These are phyloP conservation scores for Lycium barbarum DNA, from an alignment of 257 asterid genomes.

Conservation along the genomic window DNA sequence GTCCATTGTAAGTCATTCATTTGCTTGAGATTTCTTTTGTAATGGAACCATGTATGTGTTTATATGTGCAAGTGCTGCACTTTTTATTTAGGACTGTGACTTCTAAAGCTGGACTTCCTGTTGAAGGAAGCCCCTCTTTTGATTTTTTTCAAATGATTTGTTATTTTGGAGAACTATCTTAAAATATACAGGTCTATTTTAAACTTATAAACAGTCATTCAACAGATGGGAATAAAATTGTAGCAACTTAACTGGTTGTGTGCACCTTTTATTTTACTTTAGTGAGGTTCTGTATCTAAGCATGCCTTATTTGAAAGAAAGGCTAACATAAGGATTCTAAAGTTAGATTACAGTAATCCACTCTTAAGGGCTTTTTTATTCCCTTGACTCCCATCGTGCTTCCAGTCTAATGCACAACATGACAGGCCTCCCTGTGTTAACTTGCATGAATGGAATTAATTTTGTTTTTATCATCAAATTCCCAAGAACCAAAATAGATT, in stretches of 20 bases:
- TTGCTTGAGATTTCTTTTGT: neutral
- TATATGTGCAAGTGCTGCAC: neutral
- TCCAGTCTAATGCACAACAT: slow-evolving; percentile 15
- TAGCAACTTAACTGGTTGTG: slow-evolving; percentile 18
- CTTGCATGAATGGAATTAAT: slow-evolving; percentile 18
- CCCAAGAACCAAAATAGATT: slow-evolving; percentile 20
- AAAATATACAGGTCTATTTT: neutral
- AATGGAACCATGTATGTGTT: slow-evolving; percentile 12
- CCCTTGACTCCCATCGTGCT: slow-evolving; percentile 24
- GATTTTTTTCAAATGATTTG: slow-evolving; percentile 17
- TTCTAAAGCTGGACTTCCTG: neutral
- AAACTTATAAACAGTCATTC: slow-evolving; percentile 6
- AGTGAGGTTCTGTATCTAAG: slow-evolving; percentile 16
- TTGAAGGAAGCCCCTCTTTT: neutral
- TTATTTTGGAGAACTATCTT: slow-evolving; percentile 28
- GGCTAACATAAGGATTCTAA: neutral
- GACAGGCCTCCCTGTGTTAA: neutral
- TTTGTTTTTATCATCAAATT: slow-evolving; percentile 1
- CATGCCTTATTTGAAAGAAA: neutral
- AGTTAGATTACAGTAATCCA: neutral
- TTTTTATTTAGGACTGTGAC: slow-evolving; percentile 19
- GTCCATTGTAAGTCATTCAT: slow-evolving; percentile 67
- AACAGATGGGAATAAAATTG: slow-evolving; percentile 18
- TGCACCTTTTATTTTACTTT: neutral
- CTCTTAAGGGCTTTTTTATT: neutral